These are phyloP conservation scores for Candida neerlandica DNA, from an alignment of 1,139 yeast species.

Conservation along the genomic window DNA sequence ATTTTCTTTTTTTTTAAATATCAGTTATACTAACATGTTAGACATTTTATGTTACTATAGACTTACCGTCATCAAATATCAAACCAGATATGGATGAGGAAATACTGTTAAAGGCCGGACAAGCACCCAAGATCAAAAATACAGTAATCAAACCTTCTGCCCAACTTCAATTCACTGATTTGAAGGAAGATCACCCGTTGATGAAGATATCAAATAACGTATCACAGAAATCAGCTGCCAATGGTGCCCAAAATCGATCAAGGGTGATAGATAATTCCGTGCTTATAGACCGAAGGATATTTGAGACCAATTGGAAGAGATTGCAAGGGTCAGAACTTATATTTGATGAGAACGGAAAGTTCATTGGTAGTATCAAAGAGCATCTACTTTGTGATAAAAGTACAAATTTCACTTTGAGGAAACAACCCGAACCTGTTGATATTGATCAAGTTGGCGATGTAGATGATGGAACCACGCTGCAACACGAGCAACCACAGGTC, in stretches of 20 bases:
- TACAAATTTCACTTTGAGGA: slow-evolving; percentile 24
- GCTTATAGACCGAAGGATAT: slow-evolving; percentile 50
- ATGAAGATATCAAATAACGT: slow-evolving; percentile 40
- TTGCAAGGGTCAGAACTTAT: slow-evolving; percentile 82
- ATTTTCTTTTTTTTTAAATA: not conserved
- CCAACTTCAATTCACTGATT: slow-evolving; percentile 42
- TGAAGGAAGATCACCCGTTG: slow-evolving; percentile 37
- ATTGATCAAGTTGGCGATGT: slow-evolving; percentile 18
- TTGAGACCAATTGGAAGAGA: slow-evolving; percentile 76
- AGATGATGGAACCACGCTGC: slow-evolving; percentile 17
- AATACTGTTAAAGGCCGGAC: slow-evolving; percentile 4
- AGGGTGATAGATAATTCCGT: slow-evolving; percentile 31
- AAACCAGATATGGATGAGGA: slow-evolving; percentile 13
- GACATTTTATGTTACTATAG: slow-evolving; percentile 43
- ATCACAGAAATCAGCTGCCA: not conserved
- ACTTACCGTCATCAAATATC: slow-evolving; percentile 34
- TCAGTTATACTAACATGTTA: slow-evolving; percentile 23
- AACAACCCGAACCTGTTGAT: slow-evolving; percentile 17
- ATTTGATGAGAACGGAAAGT: slow-evolving; percentile 59
- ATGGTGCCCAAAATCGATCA: slow-evolving; percentile 3
- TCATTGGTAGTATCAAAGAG: slow-evolving; percentile 45
- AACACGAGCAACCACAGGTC: not conserved
- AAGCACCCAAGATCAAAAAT: slow-evolving; percentile 16
- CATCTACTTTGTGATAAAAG: slow-evolving; percentile 38
- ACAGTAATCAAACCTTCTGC: slow-evolving; percentile 43